phyloP scores from a whole-genome alignment of 2,329 filamentous ascomycete genomes.

The Hirsutella rhossiliensis region DNA sequence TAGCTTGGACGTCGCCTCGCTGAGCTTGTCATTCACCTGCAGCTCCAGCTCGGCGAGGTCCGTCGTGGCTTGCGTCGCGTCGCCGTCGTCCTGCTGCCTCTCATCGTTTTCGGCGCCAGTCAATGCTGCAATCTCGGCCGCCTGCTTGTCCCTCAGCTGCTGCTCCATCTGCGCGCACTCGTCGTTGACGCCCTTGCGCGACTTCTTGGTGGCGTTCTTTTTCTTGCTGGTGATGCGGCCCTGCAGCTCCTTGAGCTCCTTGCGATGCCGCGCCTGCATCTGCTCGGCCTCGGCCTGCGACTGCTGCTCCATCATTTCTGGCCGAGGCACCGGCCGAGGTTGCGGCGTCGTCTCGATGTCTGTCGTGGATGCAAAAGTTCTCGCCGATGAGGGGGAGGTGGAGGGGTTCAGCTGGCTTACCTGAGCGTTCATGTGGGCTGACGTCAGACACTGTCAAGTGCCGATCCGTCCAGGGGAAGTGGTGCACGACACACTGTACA shows the following conservation, averaged over 20 bases:
- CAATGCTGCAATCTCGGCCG: conserved; percentile 40
- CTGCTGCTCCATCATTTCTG: too few relatives aligned
- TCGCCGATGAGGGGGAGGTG: too few relatives aligned
- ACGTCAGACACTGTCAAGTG: too few relatives aligned
- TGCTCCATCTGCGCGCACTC: conserved; percentile 64
- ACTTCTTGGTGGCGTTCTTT: conserved; percentile 89
- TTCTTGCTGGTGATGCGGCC: conserved; percentile 85
- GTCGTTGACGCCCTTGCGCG: conserved; percentile 59
- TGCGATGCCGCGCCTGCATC: conserved; percentile 68
- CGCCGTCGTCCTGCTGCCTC: conserved; percentile 7
- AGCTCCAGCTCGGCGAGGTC: conserved; percentile 2
- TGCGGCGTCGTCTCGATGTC: too few relatives aligned
- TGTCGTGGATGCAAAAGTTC: too few relatives aligned
- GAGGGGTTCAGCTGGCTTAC: too few relatives aligned
- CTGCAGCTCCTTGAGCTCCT: conserved; percentile 80
- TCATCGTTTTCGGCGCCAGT: conserved; percentile 7
- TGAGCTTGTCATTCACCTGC: conserved; percentile 4
- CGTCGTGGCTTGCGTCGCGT: conserved; percentile 5
- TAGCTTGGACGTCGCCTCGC: background rate
- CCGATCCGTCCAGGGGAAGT: too few relatives aligned
- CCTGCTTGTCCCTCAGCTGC: conserved; percentile 53
- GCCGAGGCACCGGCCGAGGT: too few relatives aligned
- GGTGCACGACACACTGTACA: too few relatives aligned
- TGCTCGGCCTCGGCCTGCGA: conserved; percentile 52
- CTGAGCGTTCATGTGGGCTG: too few relatives aligned